Evolutionary conservation across 192 early-diverging fungal genomes (phyloP).

Genomic region (Pilaira anomala): DNA sequence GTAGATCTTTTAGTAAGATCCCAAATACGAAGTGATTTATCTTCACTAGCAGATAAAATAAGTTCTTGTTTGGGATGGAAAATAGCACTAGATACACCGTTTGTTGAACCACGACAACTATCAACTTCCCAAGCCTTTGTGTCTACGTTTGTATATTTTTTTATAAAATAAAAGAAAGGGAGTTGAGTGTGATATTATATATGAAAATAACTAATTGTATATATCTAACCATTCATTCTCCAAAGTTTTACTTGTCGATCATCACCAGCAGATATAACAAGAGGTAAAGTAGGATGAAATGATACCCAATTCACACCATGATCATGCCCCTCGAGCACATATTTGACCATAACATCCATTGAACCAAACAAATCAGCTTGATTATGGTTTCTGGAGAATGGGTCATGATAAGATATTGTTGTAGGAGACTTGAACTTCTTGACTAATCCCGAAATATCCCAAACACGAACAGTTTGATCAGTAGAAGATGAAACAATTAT

Average conservation of each 20-base stretch:
- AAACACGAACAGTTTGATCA: constrained; percentile 98
- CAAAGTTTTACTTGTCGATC: constrained; percentile 98
- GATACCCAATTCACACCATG: constrained; percentile 97
- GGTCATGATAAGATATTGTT: constrained; percentile 50
- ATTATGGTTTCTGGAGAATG: constrained; percentile 43
- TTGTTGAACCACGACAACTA: constrained; percentile 97
- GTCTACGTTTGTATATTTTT: too few relatives aligned
- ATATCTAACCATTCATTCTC: constrained; percentile 96
- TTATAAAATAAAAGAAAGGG: constrained; percentile 7
- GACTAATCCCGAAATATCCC: constrained; percentile 91
- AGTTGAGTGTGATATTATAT: not conserved
- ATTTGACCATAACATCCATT: constrained; percentile 96
- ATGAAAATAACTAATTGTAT: not conserved
- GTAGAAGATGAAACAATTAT: constrained; percentile 93
- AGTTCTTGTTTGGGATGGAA: constrained; percentile 97
- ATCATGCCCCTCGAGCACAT: constrained; percentile 96
- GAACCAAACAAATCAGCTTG: constrained; percentile 96
- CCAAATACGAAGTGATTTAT: constrained; percentile 98
- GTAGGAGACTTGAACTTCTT: constrained; percentile 80
- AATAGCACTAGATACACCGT: constrained; percentile 89
- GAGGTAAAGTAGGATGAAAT: constrained; percentile 94
- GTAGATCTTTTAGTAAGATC: constrained; percentile 93
- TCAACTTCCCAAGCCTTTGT: constrained; percentile 99
- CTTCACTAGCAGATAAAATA: constrained; percentile 91
- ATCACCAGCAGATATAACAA: constrained; percentile 96